Evolutionary conservation across 345 rosid genomes (phyloP), one percentile per base, ranked within the genome.

Genomic region (Rhizophora apiculata): DNA sequence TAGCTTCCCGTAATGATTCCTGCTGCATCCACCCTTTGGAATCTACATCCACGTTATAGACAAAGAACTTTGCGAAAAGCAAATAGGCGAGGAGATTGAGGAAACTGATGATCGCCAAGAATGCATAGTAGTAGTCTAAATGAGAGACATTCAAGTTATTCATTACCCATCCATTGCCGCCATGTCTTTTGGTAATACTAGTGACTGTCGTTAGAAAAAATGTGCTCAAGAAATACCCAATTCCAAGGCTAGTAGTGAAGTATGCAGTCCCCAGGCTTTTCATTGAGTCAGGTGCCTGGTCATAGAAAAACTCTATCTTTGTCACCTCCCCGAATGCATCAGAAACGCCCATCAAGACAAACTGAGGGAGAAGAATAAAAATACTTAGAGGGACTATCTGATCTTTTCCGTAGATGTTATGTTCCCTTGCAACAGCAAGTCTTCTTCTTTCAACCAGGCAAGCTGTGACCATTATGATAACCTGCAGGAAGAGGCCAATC

Each of bases 261-360:
- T 86, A 89, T 0, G 97, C 83, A 10, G 98, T 83, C 26, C 98
- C 94, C 0, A 93, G 77, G 61, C 97, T 86, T 63, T 93, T 90
- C 98, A 89, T 87, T 34, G 86, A 85, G 60, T 86, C 82, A 0
- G 98, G 96, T 8, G 96, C 92, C 60, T 93, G 98, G 60, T 90
- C 96, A 34, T 90, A 93, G 90, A 93, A 93, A 49, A 89, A 90
- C 64, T 90, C 96, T 22, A 91, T 48, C 83, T 93, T 93, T 0
- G 98, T 92, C 8, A 88, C 89, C 68, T 89, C 96, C 18, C 76
- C 64, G 7, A 93, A 89, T 3, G 83, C 32, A 79, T 93, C 97
- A n/a, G 97, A 87, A 0, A 89, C 73, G 24, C 98, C 96, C 86
- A 75, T 77, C 13, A 93, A 61, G 56, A 88, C 88, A 31, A 89